Conservation (phyloP, 495 filamentous ascomycete genomes). For the Clavariopsis aquatica region DNA sequence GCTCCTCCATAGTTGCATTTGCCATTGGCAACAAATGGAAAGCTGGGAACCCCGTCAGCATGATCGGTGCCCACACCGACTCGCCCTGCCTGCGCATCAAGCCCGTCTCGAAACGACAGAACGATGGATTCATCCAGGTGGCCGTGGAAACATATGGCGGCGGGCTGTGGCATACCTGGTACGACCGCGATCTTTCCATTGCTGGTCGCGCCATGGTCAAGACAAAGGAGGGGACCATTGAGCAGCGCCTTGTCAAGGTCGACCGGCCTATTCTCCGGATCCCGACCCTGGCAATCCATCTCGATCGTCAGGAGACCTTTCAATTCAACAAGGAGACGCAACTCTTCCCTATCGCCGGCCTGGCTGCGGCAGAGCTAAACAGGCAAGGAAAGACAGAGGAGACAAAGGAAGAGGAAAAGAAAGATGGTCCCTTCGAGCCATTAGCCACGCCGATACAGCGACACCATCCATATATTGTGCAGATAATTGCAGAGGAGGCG, state of each 20-base stretch:
- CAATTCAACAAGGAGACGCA: constrained; percentile 96
- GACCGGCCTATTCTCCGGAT: constrained; percentile 88
- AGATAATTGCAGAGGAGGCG: constrained; percentile 80
- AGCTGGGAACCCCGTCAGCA: constrained; percentile 89
- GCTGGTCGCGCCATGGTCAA: constrained; percentile 87
- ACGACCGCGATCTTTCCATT: constrained; percentile 90
- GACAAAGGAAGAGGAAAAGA: constrained; percentile 51
- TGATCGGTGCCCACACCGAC: constrained; percentile 97
- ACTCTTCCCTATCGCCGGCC: constrained; percentile 86
- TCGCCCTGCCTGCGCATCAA: constrained; percentile 89
- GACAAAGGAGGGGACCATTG: constrained; percentile 68
- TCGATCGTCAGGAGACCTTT: constrained; percentile 82
- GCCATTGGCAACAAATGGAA: constrained; percentile 90
- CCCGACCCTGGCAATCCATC: constrained; percentile 89
- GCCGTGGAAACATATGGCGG: constrained; percentile 97
- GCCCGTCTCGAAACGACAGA: constrained; percentile 84
- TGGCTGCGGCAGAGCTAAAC: constrained; percentile 85
- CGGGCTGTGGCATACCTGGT: constrained; percentile 83
- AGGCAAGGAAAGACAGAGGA: constrained; percentile 55
- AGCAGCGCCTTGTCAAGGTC: constrained; percentile 85
- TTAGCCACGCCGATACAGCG: constrained; percentile 75
- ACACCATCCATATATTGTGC: constrained; percentile 84
- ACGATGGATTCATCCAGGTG: constrained; percentile 89
- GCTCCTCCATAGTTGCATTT: constrained; percentile 91
- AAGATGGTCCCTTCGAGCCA: constrained; percentile 57